Base-by-base conservation (phyloP, 768 basidiomycete species). In the Dioszegia hungarica region DNA sequence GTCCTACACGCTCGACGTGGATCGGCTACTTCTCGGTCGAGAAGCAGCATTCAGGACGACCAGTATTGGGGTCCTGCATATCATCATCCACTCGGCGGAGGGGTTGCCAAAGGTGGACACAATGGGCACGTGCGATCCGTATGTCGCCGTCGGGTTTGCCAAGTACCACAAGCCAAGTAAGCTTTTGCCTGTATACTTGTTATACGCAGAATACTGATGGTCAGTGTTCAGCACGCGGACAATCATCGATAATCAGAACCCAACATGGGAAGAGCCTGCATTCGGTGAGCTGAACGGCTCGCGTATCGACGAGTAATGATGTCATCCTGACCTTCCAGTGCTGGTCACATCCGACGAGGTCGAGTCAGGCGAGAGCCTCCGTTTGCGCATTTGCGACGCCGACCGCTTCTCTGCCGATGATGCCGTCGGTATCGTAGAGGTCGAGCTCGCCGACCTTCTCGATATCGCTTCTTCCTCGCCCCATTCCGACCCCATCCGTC, bases 321-420 rank as follows among this genome's bases (percentile, higher is more conserved):
- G n/a, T n/a, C n/a, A n/a, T n/a, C n/a, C 56, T 57, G 29, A 57
- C 20, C 6, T 24, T n/a, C 12, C 27, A 74, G 71, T 77, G 20
- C 68, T 76, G 2, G 59, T 76, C 20, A 47, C 64, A 0, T 54
- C 56, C 10, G 75, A 75, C 50, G 70, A 71, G 5, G 67, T 77
- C 22, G 68, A 73, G 39, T 62, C 70, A 1, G 77, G 75, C 8
- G 75, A 77, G 44, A 57, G 54, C 34, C 56, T 77, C 11, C 65
- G 68, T 11, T 28, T 76, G 3, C 59, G 70, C 12, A 59, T 72
- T 3, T 72, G 62, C 54, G 77, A 77, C 44, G 61, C 68, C 24
- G 77, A 77, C 48, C 54, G 73, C 1, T 74, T 71, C 56, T 73
- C 72, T 15, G 57, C 71, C 0, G 76, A 77, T 52, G 76, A 77